A percentile compares a stretch with the other conserved stretches of the same genome.
These are phyloP conservation scores for Teunomyces pallodes DNA, from an alignment of 805 yeast species.

Conservation along the genomic window DNA sequence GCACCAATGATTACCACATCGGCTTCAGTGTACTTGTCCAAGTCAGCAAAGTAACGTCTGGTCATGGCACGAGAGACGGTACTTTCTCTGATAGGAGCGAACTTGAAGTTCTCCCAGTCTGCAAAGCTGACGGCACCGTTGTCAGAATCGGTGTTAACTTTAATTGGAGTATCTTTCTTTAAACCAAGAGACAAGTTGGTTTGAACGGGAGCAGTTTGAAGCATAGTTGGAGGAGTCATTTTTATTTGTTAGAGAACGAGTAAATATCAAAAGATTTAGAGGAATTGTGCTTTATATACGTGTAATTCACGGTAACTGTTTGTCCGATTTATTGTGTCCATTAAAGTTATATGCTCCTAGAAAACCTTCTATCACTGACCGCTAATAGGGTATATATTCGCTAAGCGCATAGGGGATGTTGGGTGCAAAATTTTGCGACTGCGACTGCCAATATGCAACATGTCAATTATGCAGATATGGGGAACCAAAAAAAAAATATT, in stretches of 20 bases:
- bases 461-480: slow-evolving; percentile 1
- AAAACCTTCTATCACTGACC: not conserved
- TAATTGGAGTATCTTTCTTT: slow-evolving; percentile 3
- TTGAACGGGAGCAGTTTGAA: slow-evolving; percentile 21
- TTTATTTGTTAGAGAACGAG: not conserved
- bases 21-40: slow-evolving; percentile 71
- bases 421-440: slow-evolving; percentile 3
- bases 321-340: not conserved
- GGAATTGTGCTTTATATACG: not conserved
- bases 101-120: slow-evolving; percentile 70
- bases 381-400: not conserved
- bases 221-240: slow-evolving; percentile 36
- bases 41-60: slow-evolving; percentile 64
- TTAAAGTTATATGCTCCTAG: slow-evolving; percentile 2
- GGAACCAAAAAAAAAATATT: not conserved
- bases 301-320: not conserved
- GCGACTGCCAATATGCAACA: not conserved
- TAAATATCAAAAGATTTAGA: not conserved
- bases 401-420: slow-evolving; percentile 7
- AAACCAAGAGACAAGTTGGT: not conserved
- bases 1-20: slow-evolving; percentile 78
- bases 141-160: slow-evolving; percentile 18
- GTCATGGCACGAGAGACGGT: slow-evolving; percentile 83
- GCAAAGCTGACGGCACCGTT: slow-evolving; percentile 30
- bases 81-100: slow-evolving; percentile 73